Conservation (phyloP, 2,329 filamentous ascomycete genomes). For the Didymella keratinophila region DNA sequence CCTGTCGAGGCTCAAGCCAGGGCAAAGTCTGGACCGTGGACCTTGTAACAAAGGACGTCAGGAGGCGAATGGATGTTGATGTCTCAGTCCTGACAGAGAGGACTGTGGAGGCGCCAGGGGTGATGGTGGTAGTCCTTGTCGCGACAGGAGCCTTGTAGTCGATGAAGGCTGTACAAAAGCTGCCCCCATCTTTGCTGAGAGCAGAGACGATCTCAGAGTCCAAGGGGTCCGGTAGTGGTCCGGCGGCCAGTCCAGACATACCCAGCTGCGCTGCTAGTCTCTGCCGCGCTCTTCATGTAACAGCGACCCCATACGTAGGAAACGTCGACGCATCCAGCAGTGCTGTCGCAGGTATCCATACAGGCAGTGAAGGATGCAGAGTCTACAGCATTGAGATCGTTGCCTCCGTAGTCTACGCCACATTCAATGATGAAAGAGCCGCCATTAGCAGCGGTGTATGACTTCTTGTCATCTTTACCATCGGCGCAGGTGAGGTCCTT, state of each 20-base stretch:
- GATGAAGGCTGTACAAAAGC: not conserved
- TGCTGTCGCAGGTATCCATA: not conserved
- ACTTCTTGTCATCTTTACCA: not conserved
- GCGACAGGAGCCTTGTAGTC: not conserved
- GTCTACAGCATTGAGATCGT: not conserved
- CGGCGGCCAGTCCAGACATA: not conserved
- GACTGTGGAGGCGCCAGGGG: not conserved
- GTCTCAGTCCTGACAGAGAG: not conserved
- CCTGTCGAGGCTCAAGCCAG: not conserved
- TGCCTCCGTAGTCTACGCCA: not conserved
- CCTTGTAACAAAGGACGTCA: not conserved
- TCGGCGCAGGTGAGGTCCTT: not conserved
- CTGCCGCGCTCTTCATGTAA: not conserved
- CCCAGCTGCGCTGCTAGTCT: not conserved
- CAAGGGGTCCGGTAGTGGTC: not conserved
- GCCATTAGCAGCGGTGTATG: not conserved
- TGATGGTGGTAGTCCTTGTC: not conserved
- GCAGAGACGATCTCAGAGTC: not conserved
- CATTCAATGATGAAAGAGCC: not conserved
- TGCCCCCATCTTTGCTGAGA: not conserved
- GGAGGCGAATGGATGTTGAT: not conserved
- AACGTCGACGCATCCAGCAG: not conserved
- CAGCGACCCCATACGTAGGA: not conserved
- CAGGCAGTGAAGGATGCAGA: not conserved
- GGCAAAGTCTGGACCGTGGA: not conserved